Percentiles rank a stretch among this genome's conserved stretches.
Evolutionary conservation across 768 basidiomycete genomes (phyloP).

Genomic region (Tulasnella sp.): DNA sequence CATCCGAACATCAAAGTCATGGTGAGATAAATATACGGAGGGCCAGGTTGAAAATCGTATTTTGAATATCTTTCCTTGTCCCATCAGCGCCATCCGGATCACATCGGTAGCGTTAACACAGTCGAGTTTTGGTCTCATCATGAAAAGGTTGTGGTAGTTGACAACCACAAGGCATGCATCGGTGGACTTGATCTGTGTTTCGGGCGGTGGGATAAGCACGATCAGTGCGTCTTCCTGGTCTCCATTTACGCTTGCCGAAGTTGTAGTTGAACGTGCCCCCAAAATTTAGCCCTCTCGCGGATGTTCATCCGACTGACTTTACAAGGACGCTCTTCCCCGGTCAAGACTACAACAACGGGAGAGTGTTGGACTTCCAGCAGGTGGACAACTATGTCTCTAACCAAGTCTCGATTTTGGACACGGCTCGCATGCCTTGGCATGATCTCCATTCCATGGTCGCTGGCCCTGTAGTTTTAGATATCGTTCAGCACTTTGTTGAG

Average conservation of each 20-base stretch:
- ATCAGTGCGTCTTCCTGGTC: slow-evolving; percentile 32
- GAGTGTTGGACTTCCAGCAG: slow-evolving; percentile 69
- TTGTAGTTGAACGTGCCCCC: neutral
- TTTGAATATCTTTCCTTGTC: neutral
- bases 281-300: slow-evolving; percentile 65
- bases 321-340: slow-evolving; percentile 78
- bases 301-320: slow-evolving; percentile 85
- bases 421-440: slow-evolving; percentile 87
- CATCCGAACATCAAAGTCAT: slow-evolving; percentile 83
- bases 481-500: slow-evolving; percentile 76
- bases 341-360: slow-evolving; percentile 87
- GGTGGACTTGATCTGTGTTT: slow-evolving; percentile 96
- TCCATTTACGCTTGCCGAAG: neutral
- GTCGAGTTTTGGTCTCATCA: slow-evolving; percentile 89
- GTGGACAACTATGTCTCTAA: slow-evolving; percentile 71
- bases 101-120: slow-evolving; percentile 62
- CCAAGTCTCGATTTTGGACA: slow-evolving; percentile 54
- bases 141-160: slow-evolving; percentile 83
- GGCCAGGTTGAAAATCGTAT: neutral
- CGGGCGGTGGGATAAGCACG: slow-evolving; percentile 93
- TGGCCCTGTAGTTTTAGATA: slow-evolving; percentile 78
- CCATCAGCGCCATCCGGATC: slow-evolving; percentile 73
- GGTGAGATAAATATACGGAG: slow-evolving; percentile 22
- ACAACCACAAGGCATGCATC: slow-evolving; percentile 75
- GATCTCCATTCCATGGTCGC: slow-evolving; percentile 85